Conservation (phyloP, 2,329 filamentous ascomycete genomes). For the Boeremia lycopersici region DNA sequence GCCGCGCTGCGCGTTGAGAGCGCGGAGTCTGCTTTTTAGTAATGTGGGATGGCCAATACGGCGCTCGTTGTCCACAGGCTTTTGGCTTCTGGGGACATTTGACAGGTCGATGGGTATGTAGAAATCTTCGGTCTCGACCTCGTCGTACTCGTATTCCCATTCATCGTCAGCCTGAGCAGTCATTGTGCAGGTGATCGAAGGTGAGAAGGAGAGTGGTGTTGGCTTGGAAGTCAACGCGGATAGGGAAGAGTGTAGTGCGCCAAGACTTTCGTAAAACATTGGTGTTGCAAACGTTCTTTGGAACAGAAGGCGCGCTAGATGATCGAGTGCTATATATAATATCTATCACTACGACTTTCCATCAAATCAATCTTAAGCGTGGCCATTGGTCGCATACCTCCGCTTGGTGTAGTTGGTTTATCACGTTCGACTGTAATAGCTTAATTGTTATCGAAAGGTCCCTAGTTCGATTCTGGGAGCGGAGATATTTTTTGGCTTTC, state of each 20-base stretch:
- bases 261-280: no score
- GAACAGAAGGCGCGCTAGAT: no score
- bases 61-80: slow-evolving; percentile 23
- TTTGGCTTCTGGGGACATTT: slow-evolving; percentile 38
- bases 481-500: slow-evolving; percentile 31
- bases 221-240: neutral
- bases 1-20: slow-evolving; percentile 32
- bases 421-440: slow-evolving; percentile 45
- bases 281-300: no score
- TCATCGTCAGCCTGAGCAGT: slow-evolving; percentile 45
- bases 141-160: slow-evolving; percentile 68
- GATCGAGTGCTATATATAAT: no score
- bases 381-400: slow-evolving; percentile 18
- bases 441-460: slow-evolving; percentile 42
- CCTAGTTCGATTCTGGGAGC: slow-evolving; percentile 38
- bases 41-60: slow-evolving; percentile 32
- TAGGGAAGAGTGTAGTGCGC: neutral
- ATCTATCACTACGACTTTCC: neutral
- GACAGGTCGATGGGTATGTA: slow-evolving; percentile 66
- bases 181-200: neutral
- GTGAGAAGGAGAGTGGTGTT: neutral
- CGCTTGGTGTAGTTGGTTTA: slow-evolving; percentile 42
- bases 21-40: slow-evolving; percentile 38
- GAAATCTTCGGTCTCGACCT: slow-evolving; percentile 61
- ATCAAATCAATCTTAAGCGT: slow-evolving; percentile 14